Evolutionary conservation across 257 asterid genomes (phyloP).

Genomic region (Leptodermis oblonga): DNA sequence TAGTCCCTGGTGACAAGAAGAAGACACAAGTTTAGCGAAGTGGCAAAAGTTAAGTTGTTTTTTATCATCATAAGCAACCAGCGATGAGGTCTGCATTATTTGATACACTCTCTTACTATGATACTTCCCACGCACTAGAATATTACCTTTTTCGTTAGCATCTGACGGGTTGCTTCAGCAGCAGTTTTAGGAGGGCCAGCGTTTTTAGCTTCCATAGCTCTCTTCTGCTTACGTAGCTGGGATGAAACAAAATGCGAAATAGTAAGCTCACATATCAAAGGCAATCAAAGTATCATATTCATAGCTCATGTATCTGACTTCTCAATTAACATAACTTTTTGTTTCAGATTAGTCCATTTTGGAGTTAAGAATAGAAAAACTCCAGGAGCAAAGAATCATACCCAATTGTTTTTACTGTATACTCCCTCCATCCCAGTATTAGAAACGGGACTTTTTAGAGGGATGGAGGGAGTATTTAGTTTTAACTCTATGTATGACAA

Average conservation of each 20-base stretch:
- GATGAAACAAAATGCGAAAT: conserved; percentile 2
- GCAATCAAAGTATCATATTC: conserved; percentile 13
- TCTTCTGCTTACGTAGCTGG: conserved; percentile 69
- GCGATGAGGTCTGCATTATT: background rate
- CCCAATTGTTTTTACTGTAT: no score
- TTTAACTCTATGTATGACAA: no score
- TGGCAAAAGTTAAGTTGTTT: background rate
- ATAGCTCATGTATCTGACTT: background rate
- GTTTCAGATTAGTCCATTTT: background rate
- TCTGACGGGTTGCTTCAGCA: conserved; percentile 52
- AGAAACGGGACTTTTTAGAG: no score
- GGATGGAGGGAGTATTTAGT: no score
- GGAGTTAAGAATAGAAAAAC: background rate
- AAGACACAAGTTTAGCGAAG: background rate
- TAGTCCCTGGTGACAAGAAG: conserved; percentile 9
- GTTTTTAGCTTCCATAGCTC: conserved; percentile 56
- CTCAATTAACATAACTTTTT: background rate
- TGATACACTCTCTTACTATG: background rate
- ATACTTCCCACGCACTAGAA: background rate
- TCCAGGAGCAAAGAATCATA: background rate
- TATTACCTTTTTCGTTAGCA: conserved; percentile 57
- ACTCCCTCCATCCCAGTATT: no score
- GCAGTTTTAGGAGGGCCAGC: conserved; percentile 55
- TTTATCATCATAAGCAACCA: background rate
- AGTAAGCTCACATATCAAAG: conserved; percentile 11